A percentile compares a stretch with the other conserved stretches of the same genome.
Conservation (phyloP, 2,329 filamentous ascomycete species). For the Penicillium occitanis region DNA sequence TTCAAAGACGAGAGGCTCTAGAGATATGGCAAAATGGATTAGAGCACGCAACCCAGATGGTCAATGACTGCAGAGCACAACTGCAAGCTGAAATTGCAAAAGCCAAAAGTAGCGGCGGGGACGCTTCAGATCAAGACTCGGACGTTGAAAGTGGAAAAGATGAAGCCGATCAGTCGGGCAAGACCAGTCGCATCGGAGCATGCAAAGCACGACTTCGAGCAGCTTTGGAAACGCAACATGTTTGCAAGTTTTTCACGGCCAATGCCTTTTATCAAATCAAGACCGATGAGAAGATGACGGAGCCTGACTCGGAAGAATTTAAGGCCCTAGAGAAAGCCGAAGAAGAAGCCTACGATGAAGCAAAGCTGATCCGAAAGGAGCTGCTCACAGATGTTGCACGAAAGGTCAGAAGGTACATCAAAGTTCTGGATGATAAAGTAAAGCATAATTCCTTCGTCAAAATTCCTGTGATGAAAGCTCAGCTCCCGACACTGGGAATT, state of each 20-base stretch:
- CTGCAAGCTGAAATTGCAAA: slow-evolving; percentile 51
- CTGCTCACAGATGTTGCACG: slow-evolving; percentile 62
- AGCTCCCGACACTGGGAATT: slow-evolving; percentile 62
- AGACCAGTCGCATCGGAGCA: slow-evolving; percentile 53
- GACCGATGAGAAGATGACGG: slow-evolving; percentile 62
- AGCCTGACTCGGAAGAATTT: slow-evolving; percentile 67
- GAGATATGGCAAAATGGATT: slow-evolving; percentile 65
- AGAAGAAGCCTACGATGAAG: slow-evolving; percentile 69
- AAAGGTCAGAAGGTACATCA: slow-evolving; percentile 66
- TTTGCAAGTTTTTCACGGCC: slow-evolving; percentile 78
- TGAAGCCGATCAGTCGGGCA: slow-evolving; percentile 37
- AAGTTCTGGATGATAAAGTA: slow-evolving; percentile 56
- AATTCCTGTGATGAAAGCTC: slow-evolving; percentile 60
- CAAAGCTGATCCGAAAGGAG: slow-evolving; percentile 75
- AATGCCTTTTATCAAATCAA: slow-evolving; percentile 85
- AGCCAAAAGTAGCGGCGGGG: slow-evolving; percentile 23
- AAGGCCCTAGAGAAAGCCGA: slow-evolving; percentile 68
- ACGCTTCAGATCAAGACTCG: slow-evolving; percentile 19
- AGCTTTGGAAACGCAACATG: slow-evolving; percentile 77
- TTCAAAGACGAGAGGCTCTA: slow-evolving; percentile 66
- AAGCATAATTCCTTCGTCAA: slow-evolving; percentile 57
- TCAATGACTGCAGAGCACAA: slow-evolving; percentile 65
- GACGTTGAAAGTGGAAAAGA: slow-evolving; percentile 37
- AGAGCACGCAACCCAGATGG: slow-evolving; percentile 47
- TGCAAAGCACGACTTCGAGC: slow-evolving; percentile 66